Evolutionary conservation across 371 early-diverging fungal species (phyloP).

Genomic region (Syncephalastrum racemosum): DNA sequence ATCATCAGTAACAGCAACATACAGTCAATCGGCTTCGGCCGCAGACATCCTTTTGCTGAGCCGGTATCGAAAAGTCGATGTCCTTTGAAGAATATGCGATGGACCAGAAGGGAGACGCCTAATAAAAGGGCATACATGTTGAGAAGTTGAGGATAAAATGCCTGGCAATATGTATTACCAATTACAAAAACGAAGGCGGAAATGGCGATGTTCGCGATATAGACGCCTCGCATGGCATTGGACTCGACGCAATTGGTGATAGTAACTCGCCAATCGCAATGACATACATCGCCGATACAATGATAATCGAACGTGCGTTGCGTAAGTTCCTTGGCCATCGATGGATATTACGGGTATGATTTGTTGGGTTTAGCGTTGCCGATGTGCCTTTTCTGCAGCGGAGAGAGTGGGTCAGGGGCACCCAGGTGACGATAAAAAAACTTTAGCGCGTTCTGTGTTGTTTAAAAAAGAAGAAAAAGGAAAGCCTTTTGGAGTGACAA

Average conservation of each 20-base stretch:
- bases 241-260: slow-evolving; percentile 21
- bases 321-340: slow-evolving; percentile 1
- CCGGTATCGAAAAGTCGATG: slow-evolving; percentile 20
- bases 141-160: neutral
- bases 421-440: too few relatives aligned
- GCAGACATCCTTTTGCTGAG: slow-evolving; percentile 16
- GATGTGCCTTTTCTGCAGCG: too few relatives aligned
- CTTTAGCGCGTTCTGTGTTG: too few relatives aligned
- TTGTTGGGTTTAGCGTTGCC: too few relatives aligned
- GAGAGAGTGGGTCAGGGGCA: too few relatives aligned
- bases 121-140: neutral
- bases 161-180: slow-evolving; percentile 13
- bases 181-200: slow-evolving; percentile 23
- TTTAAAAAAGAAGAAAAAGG: too few relatives aligned
- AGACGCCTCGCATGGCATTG: slow-evolving; percentile 19
- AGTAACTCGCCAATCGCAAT: slow-evolving; percentile 32
- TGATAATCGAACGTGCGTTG: slow-evolving; percentile 14
- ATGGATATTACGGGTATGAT: slow-evolving; percentile 3
- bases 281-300: slow-evolving; percentile 18
- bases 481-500: too few relatives aligned
- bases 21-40: slow-evolving; percentile 28
- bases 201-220: slow-evolving; percentile 24
- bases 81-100: slow-evolving; percentile 21
- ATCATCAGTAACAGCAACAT: slow-evolving; percentile 17
- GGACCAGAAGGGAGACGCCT: slow-evolving; percentile 12